Base-by-base conservation (phyloP, 2,329 filamentous ascomycete species). In the Exophiala sp. region DNA sequence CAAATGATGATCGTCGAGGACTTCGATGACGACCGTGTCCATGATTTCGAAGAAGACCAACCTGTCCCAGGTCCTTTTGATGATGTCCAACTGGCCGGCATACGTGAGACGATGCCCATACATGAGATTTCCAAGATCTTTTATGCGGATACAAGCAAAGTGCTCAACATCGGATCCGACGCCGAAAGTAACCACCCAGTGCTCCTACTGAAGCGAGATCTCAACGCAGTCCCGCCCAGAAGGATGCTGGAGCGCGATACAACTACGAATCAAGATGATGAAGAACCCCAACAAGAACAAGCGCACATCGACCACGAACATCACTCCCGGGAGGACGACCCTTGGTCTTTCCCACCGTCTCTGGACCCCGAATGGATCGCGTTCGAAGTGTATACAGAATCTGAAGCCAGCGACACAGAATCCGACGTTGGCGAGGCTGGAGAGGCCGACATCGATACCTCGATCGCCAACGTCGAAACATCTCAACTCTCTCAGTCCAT, bases 331-430 rank as follows among this genome's bases (percentile, higher is more conserved):
- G 65, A 69, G 32, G 66, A 65, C 1, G 71, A 75, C 42, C 69
- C 73, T 6, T 86, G 83, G 80, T 74, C 75, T 9, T 74, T 95
- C 2, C 89, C 90, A 0, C 77, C 78, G 1, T 87, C 91, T 55
- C 75, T 96, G 0, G 91, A 96, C 62, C 84, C 87, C 0, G 91
- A 95, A 69, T 96, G 91, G 91, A 82, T 96, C 60, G 91, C 91
- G 0, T 83, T 96, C 12, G 90, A 96, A 67, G 88, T 96, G 1
- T 94, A 86, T 66, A 80, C 82, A 12, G 85, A 89, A 63, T 72
- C 71, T 12, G 72, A 54, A 41, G 29, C 53, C 33, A 54, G 47
- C 38, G 51, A 61, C 36, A 48, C 59, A 10, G 49, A 55, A 29
- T 50, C 65, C 14, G 57, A 67, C 46, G 42, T 50, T 42, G 33